These are phyloP conservation scores for Didymella arachidicola DNA, from an alignment of 2,329 filamentous ascomycete species.

Conservation along the genomic window DNA sequence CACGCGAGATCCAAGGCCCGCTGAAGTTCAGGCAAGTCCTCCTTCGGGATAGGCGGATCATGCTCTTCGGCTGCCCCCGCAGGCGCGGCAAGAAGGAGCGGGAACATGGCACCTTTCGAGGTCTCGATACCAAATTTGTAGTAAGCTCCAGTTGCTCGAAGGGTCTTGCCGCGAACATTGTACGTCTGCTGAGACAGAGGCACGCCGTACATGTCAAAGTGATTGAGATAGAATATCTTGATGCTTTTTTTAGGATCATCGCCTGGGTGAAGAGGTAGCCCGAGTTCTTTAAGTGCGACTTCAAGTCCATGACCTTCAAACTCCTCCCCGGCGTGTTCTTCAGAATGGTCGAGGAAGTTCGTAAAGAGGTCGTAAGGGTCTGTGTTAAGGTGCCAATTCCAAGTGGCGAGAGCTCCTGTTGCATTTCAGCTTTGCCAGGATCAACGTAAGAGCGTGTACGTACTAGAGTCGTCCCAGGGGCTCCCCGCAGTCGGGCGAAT, in stretches of 20 bases:
- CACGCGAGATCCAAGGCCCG: background rate
- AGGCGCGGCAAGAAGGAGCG: background rate
- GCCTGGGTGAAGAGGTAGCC: background rate
- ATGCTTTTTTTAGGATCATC: background rate
- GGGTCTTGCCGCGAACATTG: background rate
- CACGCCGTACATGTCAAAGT: background rate
- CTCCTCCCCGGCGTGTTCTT: background rate
- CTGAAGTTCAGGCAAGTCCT: background rate
- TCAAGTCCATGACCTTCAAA: background rate
- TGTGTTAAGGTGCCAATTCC: background rate
- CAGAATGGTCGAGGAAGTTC: background rate
- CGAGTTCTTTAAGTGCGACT: background rate
- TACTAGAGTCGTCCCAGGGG: background rate
- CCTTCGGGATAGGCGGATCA: background rate
- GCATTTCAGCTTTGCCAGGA: background rate
- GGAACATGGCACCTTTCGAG: background rate
- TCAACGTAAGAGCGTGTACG: background rate
- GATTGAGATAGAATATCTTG: background rate
- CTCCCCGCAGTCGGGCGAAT: background rate
- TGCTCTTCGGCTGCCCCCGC: background rate
- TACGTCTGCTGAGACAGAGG: background rate
- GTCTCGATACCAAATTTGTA: background rate
- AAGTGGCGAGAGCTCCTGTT: background rate
- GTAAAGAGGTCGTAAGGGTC: background rate
- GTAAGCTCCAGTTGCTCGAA: background rate